A percentile compares a stretch with the other conserved stretches of the same genome.
Conservation (phyloP, 2,329 filamentous ascomycete genomes). For the Colletotrichum paranaense region DNA sequence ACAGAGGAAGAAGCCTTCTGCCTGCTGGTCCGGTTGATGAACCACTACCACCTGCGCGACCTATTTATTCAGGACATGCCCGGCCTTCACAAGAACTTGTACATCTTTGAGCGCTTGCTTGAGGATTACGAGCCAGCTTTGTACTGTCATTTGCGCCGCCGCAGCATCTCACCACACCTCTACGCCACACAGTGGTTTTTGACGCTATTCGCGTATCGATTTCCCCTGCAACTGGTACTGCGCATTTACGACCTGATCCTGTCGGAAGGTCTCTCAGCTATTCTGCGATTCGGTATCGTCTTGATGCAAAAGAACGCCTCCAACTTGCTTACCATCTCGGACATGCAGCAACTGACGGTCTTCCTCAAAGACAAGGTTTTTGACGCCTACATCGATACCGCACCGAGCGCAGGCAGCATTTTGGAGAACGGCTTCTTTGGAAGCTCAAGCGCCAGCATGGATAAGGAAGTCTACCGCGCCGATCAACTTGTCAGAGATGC, state of each 20-base stretch:
- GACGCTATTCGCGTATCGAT: constrained; percentile 97
- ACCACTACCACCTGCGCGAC: constrained; percentile 92
- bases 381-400: constrained; percentile 95
- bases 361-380: constrained; percentile 96
- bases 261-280: constrained; percentile 91
- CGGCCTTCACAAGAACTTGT: constrained; percentile 90
- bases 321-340: constrained; percentile 82
- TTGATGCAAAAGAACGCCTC: constrained; percentile 95
- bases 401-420: constrained; percentile 91
- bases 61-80: constrained; percentile 97
- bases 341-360: constrained; percentile 89
- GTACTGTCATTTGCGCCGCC: constrained; percentile 91
- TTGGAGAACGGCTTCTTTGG: constrained; percentile 98
- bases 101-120: constrained; percentile 93
- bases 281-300: constrained; percentile 93
- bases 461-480: constrained; percentile 96
- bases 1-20: constrained; percentile 97
- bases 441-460: constrained; percentile 85
- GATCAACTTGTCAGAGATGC: constrained; percentile 95
- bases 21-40: constrained; percentile 93
- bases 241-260: constrained; percentile 97
- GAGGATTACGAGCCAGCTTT: constrained; percentile 95
- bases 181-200: constrained; percentile 99
- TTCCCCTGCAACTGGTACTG: constrained; percentile 94
- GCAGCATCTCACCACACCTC: constrained; percentile 88